Evolutionary conservation across 768 basidiomycete genomes (phyloP), one percentile per base, ranked within the genome.

Genomic region (Termitomyces sp.): DNA sequence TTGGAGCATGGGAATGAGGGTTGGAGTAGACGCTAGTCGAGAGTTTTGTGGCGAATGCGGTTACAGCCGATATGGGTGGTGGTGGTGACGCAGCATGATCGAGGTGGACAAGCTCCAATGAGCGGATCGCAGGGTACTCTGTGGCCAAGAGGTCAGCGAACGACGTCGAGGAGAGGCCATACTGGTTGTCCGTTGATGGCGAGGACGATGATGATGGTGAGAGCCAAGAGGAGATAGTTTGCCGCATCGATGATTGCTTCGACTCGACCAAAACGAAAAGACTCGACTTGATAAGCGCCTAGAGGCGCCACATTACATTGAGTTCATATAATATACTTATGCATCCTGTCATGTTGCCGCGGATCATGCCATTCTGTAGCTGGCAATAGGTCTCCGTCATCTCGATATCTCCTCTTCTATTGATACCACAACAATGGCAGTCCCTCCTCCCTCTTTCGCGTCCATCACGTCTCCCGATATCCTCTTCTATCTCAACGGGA

Each of bases 401-500:
- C n/a, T n/a, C n/a, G n/a, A n/a, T 22, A 49, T 49, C 48, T 33
- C 32, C 6, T 49, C n/a, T 44, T 44, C 33, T 30, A 18, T n/a
- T n/a, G n/a, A n/a, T n/a, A n/a, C 40, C 6, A 27, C 42, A 33
- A 45, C 42, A 40, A 56, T 56, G 44, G 14, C 16, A 34, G 18
- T 22, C 8, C 3, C 50, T 1, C 43, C 49, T 32, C 27, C 40
- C 2, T 46, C 45, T 18, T 62, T 62, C 44, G 47, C 54, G 4
- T 37, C 37, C 22, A 51, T 52, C 16, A 58, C 58, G 2, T 53
- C 55, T 10, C 24, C 58, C 22, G 32, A 59, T 42, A 56, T 62
- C 58, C 58, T 62, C 43, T 62, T 62, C 62, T 62, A 59, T 43
- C 62, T 62, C 51, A 62, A 62, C 20, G 62, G 62, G 52, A 62